Evolutionary conservation across 768 basidiomycete species (phyloP).

Genomic region (Hydnomerulius pinastri): DNA sequence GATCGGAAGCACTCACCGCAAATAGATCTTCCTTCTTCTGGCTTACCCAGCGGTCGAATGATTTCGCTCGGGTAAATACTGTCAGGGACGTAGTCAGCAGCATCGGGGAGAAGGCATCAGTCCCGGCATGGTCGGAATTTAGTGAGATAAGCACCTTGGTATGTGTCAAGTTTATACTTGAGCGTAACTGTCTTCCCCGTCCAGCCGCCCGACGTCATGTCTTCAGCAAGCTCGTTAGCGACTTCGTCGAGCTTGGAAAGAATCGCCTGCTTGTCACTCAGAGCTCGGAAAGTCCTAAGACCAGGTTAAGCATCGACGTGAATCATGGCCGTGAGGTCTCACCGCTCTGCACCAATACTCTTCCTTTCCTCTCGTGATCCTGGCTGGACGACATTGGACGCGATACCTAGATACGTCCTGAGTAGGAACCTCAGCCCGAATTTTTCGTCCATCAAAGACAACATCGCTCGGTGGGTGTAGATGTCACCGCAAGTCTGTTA

Average conservation of each 20-base stretch:
- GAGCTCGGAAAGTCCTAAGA: conserved; percentile 72
- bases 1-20: conserved; percentile 47
- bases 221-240: conserved; percentile 76
- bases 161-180: conserved; percentile 92
- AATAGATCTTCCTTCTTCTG: conserved; percentile 77
- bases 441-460: conserved; percentile 86
- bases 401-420: conserved; percentile 81
- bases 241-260: conserved; percentile 79
- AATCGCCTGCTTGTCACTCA: conserved; percentile 65
- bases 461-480: conserved; percentile 65
- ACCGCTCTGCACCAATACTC: conserved; percentile 92
- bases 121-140: background rate
- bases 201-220: conserved; percentile 81
- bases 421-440: conserved; percentile 79
- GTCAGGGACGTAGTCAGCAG: conserved; percentile 9
- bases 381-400: conserved; percentile 79
- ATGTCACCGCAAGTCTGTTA: conserved; percentile 88
- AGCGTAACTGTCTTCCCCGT: conserved; percentile 86
- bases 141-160: conserved; percentile 55
- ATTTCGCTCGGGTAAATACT: conserved; percentile 85
- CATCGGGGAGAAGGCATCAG: no score
- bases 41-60: conserved; percentile 73
- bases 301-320: background rate
- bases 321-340: no score
- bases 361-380: conserved; percentile 80